Evolutionary conservation across 306 rosid genomes (phyloP), one percentile per base, ranked within the genome.

Genomic region (Cicer arietinum): DNA sequence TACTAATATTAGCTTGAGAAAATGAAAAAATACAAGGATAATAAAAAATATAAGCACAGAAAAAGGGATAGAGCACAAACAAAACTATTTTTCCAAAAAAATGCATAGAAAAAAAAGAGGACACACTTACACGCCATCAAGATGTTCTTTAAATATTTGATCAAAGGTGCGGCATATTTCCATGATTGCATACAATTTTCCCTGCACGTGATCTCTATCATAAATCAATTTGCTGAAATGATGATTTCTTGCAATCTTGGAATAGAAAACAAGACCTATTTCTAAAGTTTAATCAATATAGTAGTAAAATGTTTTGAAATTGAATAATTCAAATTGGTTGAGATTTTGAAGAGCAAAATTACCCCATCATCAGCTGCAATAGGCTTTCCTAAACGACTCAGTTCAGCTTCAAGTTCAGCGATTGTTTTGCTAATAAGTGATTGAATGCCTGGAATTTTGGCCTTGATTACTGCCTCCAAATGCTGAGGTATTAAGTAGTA

Each of bases 401-500:
- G 85, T 77, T 93, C 98, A n/a, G 89, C n/a, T 89, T 93, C 98
- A 73, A 93, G 85, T 48, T 93, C 98, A 77, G 86, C 69, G 45
- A 91, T 43, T 74, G 97, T 91, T 81, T 93, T 93, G 89, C 80
- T 91, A 44, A 93, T 91, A 67, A 93, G 98, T 74, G 91, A 88
- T 75, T 93, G 98, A 80, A 93, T 87, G 82, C 97, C 97, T 0
- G 97, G 98, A 78, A 91, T 89, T 82, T 88, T 91, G 82, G 97
- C 87, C 91, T 93, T 91, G 87, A 93, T 93, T n/a, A 91, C 98
- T n/a, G 80, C 87, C 84, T 93, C 98, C 85, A 93, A 81, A 84
- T 93, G 98, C 98, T 91, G 97, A 61, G 12, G 79, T n/a, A 73
- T 69, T 16, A 77, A 80, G 61, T 67, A 80, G 39, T 61, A 41